Conservation (phyloP, 2,329 filamentous ascomycete genomes). For the Fusarium anthophilum region DNA sequence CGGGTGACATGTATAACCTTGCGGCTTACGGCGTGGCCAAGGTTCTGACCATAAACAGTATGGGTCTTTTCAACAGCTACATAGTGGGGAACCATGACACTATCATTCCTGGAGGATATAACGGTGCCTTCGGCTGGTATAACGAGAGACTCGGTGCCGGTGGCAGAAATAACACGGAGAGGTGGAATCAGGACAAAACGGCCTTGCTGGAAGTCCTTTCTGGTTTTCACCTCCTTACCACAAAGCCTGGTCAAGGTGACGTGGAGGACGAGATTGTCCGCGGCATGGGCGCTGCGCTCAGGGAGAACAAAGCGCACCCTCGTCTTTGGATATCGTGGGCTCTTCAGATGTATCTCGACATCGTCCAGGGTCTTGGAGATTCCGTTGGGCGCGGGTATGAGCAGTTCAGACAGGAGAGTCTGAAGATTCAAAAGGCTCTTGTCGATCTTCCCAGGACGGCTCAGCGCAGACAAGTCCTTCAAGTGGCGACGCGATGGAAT, state of each 20-base stretch:
- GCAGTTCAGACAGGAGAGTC: slow-evolving; percentile 17
- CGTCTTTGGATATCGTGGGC: slow-evolving; percentile 30
- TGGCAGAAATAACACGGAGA: not conserved
- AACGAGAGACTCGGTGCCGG: not conserved
- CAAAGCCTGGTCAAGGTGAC: not conserved
- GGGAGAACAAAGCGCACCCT: not conserved
- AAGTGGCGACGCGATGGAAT: slow-evolving; percentile 17
- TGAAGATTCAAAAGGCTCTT: slow-evolving; percentile 27
- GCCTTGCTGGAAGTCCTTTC: slow-evolving; percentile 24
- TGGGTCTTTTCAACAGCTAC: slow-evolving; percentile 1
- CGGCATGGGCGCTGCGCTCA: not conserved
- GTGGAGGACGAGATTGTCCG: slow-evolving; percentile 37
- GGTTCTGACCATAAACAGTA: not conserved
- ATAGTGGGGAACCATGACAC: accelerated
- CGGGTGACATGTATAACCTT: slow-evolving; percentile 9
- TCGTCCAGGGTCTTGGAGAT: slow-evolving; percentile 20
- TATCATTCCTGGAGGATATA: slow-evolving; percentile 8
- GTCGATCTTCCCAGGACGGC: slow-evolving; percentile 1
- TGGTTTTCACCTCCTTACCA: slow-evolving; percentile 14
- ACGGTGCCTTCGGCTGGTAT: slow-evolving; percentile 34
- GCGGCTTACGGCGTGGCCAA: slow-evolving; percentile 19
- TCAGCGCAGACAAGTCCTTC: not conserved
- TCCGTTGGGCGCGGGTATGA: not conserved
- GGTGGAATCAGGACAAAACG: slow-evolving; percentile 20
- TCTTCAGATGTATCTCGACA: slow-evolving; percentile 30